Percentiles rank a stretch among this genome's conserved stretches.
These are phyloP conservation scores for Hypholoma sublateritium DNA, from an alignment of 768 basidiomycete genomes.

Conservation along the genomic window DNA sequence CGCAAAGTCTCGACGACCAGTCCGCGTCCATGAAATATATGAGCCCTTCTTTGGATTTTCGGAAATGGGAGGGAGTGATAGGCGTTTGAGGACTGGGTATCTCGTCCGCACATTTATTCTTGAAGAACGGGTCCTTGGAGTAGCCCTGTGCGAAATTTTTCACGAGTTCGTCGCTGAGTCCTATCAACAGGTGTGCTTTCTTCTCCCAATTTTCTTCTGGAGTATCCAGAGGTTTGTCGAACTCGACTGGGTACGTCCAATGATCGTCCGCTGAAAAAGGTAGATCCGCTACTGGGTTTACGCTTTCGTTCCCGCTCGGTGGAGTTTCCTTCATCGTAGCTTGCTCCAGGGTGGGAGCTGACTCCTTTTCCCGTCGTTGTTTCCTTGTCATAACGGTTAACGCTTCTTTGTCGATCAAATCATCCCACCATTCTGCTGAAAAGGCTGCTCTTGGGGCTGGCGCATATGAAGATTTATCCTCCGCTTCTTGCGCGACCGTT, in stretches of 20 bases:
- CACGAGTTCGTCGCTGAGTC: background rate
- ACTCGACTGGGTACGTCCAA: constrained; percentile 7
- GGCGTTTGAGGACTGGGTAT: background rate
- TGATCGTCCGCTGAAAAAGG: background rate
- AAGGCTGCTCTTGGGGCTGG: constrained; percentile 19
- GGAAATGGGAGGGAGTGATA: background rate
- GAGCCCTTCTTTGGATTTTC: background rate
- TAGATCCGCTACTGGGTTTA: background rate
- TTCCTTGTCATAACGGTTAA: constrained; percentile 1
- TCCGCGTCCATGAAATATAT: constrained; percentile 6
- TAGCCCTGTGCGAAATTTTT: background rate
- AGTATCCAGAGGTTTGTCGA: background rate
- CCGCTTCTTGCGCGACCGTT: constrained; percentile 2
- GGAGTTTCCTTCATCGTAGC: background rate
- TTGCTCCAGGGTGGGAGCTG: background rate
- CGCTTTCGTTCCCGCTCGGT: background rate
- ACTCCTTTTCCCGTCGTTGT: background rate
- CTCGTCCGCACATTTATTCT: background rate
- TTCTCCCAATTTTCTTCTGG: constrained; percentile 1
- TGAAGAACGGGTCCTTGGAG: background rate
- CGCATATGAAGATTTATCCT: background rate
- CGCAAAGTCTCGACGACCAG: background rate
- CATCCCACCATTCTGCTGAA: constrained; percentile 18
- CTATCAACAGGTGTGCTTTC: background rate
- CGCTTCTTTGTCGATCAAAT: constrained; percentile 16